These are phyloP conservation scores for Eucalyptus erythrocorys DNA, from an alignment of 345 rosid species.

Conservation along the genomic window DNA sequence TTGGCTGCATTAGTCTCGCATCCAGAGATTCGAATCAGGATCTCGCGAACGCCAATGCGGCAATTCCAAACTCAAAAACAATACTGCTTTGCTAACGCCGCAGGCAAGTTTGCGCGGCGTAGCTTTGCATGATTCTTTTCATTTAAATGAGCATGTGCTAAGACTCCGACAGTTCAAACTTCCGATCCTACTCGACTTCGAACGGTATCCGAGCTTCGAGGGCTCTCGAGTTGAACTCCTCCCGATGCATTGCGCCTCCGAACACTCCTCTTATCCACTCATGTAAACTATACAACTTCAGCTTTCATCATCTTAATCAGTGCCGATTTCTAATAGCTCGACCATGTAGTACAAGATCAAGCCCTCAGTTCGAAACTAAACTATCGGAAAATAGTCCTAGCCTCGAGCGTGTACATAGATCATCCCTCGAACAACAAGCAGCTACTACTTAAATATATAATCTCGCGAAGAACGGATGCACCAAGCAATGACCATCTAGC, in stretches of 20 bases:
- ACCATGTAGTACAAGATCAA: background rate
- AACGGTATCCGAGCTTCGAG: background rate
- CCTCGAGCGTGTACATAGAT: background rate
- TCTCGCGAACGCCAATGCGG: background rate
- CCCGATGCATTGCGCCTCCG: background rate
- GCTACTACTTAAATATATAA: background rate
- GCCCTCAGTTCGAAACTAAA: background rate
- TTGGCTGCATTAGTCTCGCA: constrained; percentile 39
- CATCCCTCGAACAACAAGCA: background rate
- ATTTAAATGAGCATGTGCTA: background rate
- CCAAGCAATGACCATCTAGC: background rate
- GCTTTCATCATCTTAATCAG: background rate
- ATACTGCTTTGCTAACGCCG: background rate
- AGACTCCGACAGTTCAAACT: background rate
- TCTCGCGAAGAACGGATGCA: background rate
- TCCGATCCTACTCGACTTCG: background rate
- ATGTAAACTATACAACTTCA: background rate
- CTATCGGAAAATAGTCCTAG: background rate
- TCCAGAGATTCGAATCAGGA: background rate
- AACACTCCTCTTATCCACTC: background rate
- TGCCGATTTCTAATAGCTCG: background rate
- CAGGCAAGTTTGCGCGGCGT: background rate
- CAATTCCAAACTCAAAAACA: background rate
- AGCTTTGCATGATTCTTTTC: background rate
- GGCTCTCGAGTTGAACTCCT: background rate